Percentiles rank a stretch among this genome's conserved stretches.
These are phyloP conservation scores for Alternaria hordeiaustralica DNA, from an alignment of 2,329 filamentous ascomycete genomes.

Conservation along the genomic window DNA sequence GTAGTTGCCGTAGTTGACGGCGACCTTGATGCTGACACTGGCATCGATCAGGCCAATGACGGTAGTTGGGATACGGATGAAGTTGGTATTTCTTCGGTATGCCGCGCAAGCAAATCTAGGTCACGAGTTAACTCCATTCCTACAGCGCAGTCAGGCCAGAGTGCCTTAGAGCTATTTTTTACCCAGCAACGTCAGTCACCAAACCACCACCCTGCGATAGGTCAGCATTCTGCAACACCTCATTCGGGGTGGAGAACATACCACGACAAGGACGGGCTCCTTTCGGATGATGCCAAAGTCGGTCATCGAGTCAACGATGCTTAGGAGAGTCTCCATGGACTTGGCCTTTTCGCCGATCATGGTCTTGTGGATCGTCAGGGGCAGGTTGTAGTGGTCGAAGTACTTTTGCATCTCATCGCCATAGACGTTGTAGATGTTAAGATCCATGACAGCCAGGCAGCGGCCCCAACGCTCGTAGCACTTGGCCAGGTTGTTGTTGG, in stretches of 20 bases:
- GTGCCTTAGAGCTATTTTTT: constrained; percentile 58
- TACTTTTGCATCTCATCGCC: constrained; percentile 70
- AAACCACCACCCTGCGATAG: constrained; percentile 50
- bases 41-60: constrained; percentile 79
- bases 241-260: constrained; percentile 19
- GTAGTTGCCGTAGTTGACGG: constrained; percentile 77
- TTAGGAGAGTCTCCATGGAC: constrained; percentile 71
- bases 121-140: constrained; percentile 28
- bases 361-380: constrained; percentile 72
- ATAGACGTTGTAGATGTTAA: constrained; percentile 74
- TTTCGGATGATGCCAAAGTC: constrained; percentile 74
- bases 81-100: constrained; percentile 76
- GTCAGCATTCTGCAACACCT: constrained; percentile 9
- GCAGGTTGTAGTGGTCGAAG: constrained; percentile 68
- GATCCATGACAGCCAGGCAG: constrained; percentile 72
- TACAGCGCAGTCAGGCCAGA: constrained; percentile 51
- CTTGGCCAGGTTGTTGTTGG: constrained; percentile 67
- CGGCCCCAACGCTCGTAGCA: constrained; percentile 71
- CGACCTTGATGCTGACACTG: constrained; percentile 79
- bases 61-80: constrained; percentile 75
- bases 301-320: constrained; percentile 76
- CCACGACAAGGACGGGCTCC: constrained; percentile 49
- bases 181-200: constrained; percentile 66
- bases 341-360: constrained; percentile 79
- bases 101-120: constrained; percentile 66